phyloP scores from a whole-genome alignment of 805 yeast genomes.

The Wickerhamomyces strasburgensis region DNA sequence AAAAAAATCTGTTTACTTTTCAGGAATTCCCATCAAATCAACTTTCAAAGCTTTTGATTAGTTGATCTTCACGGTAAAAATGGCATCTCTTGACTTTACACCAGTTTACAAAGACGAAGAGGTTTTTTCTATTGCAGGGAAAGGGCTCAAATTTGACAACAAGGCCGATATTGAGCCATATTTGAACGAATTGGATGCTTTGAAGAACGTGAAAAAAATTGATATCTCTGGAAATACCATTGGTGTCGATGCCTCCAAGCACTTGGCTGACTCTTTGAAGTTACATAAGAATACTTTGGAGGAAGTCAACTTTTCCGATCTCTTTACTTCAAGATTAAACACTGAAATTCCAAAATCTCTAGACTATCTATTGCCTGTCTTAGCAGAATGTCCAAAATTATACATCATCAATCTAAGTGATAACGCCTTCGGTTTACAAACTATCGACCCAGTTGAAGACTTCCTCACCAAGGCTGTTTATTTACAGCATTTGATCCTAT shows the following conservation, averaged over 20 bases:
- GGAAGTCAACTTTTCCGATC: conserved; percentile 82
- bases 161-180: conserved; percentile 69
- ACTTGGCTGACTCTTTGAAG: conserved; percentile 53
- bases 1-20: not conserved
- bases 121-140: conserved; percentile 62
- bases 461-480: conserved; percentile 72
- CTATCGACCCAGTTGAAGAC: conserved; percentile 82
- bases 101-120: conserved; percentile 41
- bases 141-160: conserved; percentile 70
- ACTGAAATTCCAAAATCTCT: conserved; percentile 90
- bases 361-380: conserved; percentile 64
- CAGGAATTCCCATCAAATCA: not conserved
- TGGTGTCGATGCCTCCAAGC: conserved; percentile 82
- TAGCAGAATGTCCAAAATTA: conserved; percentile 63
- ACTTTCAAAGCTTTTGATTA: no score
- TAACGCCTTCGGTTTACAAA: conserved; percentile 94
- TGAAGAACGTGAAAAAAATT: conserved; percentile 41
- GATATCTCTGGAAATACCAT: conserved; percentile 92
- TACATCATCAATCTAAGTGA: conserved; percentile 80
- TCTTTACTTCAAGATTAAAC: conserved; percentile 90
- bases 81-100: conserved; percentile 37
- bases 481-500: conserved; percentile 77
- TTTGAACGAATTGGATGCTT: conserved; percentile 47
- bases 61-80: no score
- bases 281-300: conserved; percentile 40